Percentiles rank a stretch among this genome's conserved stretches.
These are phyloP conservation scores for Fusarium ramigenum DNA, from an alignment of 2,329 filamentous ascomycete genomes.

Conservation along the genomic window DNA sequence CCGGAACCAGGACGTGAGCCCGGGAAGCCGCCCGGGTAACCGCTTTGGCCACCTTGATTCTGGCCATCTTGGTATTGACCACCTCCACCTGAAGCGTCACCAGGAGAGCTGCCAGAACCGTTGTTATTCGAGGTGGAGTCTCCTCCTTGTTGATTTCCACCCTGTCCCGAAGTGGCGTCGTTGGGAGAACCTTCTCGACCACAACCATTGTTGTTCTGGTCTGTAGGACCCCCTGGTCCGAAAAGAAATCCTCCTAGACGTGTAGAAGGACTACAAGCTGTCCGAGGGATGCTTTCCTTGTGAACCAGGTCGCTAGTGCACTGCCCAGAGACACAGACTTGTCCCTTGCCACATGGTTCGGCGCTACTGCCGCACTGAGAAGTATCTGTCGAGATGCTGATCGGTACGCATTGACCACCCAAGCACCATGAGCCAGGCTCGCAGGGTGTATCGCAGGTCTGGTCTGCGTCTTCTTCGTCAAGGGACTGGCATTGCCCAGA, in stretches of 20 bases:
- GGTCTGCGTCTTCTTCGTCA: neutral
- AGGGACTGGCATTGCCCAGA: constrained; percentile 17
- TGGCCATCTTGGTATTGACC: neutral
- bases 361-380: constrained; percentile 11
- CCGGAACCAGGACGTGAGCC: neutral
- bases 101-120: neutral
- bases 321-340: constrained; percentile 25
- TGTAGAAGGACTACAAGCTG: neutral
- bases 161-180: neutral
- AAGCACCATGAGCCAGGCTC: constrained; percentile 14
- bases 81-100: neutral
- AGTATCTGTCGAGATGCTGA: constrained; percentile 15
- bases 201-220: neutral
- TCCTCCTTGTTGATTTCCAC: neutral
- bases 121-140: neutral
- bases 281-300: neutral
- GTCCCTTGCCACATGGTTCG: neutral
- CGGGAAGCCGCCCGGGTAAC: neutral
- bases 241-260: neutral
- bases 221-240: neutral
- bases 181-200: neutral
- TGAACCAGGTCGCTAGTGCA: constrained; percentile 8
- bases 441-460: constrained; percentile 9
- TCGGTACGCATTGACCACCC: neutral
- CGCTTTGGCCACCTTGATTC: neutral